A percentile compares a stretch with the other conserved stretches of the same genome.
These are phyloP conservation scores for Candida verbasci DNA, from an alignment of 805 yeast genomes.

Conservation along the genomic window DNA sequence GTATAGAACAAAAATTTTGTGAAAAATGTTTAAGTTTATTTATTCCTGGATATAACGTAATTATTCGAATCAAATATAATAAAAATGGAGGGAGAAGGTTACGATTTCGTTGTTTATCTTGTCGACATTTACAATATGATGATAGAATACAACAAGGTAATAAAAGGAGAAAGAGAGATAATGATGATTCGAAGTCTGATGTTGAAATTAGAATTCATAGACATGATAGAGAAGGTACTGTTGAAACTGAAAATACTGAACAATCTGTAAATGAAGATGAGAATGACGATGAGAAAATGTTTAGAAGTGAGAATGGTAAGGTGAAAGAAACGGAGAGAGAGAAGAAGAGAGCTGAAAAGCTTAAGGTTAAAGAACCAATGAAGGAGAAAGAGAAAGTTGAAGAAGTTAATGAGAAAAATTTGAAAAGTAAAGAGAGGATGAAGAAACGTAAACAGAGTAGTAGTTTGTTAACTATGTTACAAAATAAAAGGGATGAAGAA, in stretches of 20 bases:
- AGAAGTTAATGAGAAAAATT: background rate
- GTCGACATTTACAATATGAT: constrained; percentile 8
- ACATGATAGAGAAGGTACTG: too few relatives aligned
- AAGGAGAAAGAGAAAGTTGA: background rate
- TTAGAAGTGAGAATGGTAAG: too few relatives aligned
- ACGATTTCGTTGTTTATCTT: constrained; percentile 9
- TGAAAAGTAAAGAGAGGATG: constrained; percentile 32
- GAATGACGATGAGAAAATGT: too few relatives aligned
- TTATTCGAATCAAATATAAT: constrained; percentile 18
- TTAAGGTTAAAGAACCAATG: background rate
- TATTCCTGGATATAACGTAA: constrained; percentile 32
- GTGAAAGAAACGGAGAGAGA: too few relatives aligned
- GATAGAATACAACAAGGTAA: constrained; percentile 5
- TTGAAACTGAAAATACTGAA: too few relatives aligned
- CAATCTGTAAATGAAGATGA: too few relatives aligned
- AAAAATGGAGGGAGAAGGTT: constrained; percentile 7
- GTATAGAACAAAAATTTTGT: constrained; percentile 23
- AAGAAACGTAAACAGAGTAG: constrained; percentile 44
- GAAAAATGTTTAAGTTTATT: constrained; percentile 24
- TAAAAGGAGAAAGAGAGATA: background rate
- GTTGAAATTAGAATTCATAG: too few relatives aligned
- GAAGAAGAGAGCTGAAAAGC: too few relatives aligned
- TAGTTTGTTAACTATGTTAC: constrained; percentile 38
- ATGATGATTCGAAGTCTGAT: background rate
- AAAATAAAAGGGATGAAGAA: constrained; percentile 34